These are phyloP conservation scores for Euryodendron excelsum DNA, from an alignment of 148 eudicot genomes.

Conservation along the genomic window DNA sequence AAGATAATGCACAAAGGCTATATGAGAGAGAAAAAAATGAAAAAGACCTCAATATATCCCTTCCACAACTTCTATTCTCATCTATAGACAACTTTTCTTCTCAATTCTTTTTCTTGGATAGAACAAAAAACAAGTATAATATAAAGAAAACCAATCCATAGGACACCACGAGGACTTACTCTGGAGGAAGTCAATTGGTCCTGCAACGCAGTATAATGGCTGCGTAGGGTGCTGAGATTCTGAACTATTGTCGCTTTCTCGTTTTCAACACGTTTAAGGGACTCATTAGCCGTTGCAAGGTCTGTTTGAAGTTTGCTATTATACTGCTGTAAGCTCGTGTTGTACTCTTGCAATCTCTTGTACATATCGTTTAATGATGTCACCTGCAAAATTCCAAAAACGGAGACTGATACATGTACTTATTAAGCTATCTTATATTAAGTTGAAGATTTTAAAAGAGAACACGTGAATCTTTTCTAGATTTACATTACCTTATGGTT, in stretches of 20 bases:
- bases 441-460: neutral
- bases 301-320: conserved; percentile 70
- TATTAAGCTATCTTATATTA: neutral
- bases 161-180: conserved; percentile 26
- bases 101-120: neutral
- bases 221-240: conserved; percentile 52
- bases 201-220: conserved; percentile 54
- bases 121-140: neutral
- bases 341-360: conserved; percentile 70
- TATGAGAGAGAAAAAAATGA: neutral
- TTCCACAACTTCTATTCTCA: neutral
- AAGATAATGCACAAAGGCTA: neutral
- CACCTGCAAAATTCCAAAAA: conserved; percentile 36
- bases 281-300: conserved; percentile 52
- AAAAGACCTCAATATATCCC: neutral
- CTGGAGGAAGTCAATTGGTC: conserved; percentile 53
- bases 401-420: neutral
- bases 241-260: conserved; percentile 59
- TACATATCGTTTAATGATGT: conserved; percentile 54
- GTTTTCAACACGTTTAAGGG: conserved; percentile 54
- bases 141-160: neutral
- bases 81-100: neutral
- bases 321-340: conserved; percentile 68
- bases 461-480: neutral
- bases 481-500: conserved; percentile 47